A percentile compares a stretch with the other conserved stretches of the same genome.
These are phyloP conservation scores for Bjerkandera adusta DNA, from an alignment of 1,284 basidiomycete species.

Conservation along the genomic window DNA sequence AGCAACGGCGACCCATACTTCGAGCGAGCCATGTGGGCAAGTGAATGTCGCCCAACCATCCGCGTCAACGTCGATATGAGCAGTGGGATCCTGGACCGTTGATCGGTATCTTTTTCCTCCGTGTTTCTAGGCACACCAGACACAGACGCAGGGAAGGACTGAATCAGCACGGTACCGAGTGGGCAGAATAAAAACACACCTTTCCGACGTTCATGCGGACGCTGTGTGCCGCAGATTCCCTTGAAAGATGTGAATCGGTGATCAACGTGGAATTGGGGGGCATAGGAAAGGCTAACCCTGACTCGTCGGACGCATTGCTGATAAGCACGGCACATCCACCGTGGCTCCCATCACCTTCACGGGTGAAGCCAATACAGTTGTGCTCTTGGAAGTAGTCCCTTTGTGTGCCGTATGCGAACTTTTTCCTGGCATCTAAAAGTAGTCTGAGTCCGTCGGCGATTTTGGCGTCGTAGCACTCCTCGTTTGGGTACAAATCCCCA, in stretches of 20 bases:
- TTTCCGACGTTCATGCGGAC: constrained; percentile 64
- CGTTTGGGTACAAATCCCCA: constrained; percentile 81
- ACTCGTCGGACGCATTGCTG: constrained; percentile 47
- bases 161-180: not conserved
- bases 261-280: not conserved
- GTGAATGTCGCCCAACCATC: constrained; percentile 62
- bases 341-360: constrained; percentile 50
- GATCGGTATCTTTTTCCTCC: constrained; percentile 38
- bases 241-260: constrained; percentile 5
- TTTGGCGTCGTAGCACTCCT: constrained; percentile 59
- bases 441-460: constrained; percentile 47
- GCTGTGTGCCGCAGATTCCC: constrained; percentile 28
- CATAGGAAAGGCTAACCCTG: constrained; percentile 25
- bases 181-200: constrained; percentile 29
- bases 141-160: not conserved
- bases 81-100: constrained; percentile 45
- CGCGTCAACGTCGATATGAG: constrained; percentile 39
- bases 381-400: constrained; percentile 55
- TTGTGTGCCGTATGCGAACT: constrained; percentile 60
- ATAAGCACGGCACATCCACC: constrained; percentile 60
- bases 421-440: constrained; percentile 59
- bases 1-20: constrained; percentile 50
- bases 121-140: constrained; percentile 36
- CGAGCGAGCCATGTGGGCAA: constrained; percentile 47
- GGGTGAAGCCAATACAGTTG: constrained; percentile 75